phyloP scores from a whole-genome alignment of 139 green algal genomes.

The Coccomyxa sp. region DNA sequence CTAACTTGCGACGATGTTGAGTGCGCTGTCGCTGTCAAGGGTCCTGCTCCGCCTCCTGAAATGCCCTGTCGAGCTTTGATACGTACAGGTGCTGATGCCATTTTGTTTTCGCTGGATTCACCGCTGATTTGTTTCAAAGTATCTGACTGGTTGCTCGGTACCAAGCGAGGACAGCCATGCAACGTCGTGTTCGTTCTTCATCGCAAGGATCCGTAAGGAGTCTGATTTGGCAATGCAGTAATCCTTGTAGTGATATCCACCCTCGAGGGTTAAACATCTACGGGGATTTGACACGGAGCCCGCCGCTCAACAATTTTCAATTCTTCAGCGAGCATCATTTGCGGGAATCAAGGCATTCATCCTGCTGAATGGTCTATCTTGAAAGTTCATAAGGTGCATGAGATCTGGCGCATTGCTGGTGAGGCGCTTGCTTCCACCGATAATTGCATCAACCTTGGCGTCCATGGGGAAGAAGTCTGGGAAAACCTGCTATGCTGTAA shows the following conservation, averaged over 20 bases:
- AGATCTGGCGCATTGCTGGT: not conserved
- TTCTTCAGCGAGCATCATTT: not conserved
- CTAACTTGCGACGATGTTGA: not conserved
- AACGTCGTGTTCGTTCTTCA: not conserved
- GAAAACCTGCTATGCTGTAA: conserved; percentile 35
- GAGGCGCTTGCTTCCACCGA: not conserved
- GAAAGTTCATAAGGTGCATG: not conserved
- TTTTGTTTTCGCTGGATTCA: not conserved
- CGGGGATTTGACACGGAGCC: not conserved
- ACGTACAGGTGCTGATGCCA: not conserved
- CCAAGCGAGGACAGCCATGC: not conserved
- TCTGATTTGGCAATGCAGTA: not conserved
- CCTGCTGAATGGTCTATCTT: not conserved
- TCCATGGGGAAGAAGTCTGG: not conserved
- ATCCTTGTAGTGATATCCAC: not conserved
- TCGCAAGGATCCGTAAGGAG: too few species aligned
- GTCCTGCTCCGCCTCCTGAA: not conserved
- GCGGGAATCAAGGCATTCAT: too few species aligned
- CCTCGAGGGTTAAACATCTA: too few species aligned
- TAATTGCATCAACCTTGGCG: not conserved
- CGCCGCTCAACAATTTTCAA: not conserved
- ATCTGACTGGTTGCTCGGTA: too few species aligned
- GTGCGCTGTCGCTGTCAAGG: not conserved
- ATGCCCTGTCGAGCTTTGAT: not conserved
- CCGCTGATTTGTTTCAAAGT: not conserved